Evolutionary conservation across 441 rosid genomes (phyloP), one percentile per base, ranked within the genome.

Genomic region (Omphalea diandra): DNA sequence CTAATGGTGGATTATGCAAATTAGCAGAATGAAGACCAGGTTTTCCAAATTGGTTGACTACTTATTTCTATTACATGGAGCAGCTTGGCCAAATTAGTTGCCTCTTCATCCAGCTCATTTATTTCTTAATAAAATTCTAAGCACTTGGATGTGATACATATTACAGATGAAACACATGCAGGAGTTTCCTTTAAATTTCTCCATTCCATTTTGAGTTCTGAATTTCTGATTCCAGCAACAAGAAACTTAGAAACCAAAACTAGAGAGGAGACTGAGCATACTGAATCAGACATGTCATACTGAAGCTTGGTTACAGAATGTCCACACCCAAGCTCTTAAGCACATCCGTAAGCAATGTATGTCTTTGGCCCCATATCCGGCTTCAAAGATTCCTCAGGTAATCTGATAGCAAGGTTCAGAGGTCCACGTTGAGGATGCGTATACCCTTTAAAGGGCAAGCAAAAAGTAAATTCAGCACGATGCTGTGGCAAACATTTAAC

Each of bases 331-430:
- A 84, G 83, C 79, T 92, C 99, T 79, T 88, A 75, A 57, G 73
- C 74, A 74, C 80, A 73, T 55, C 98, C 98, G 78, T 87, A 92
- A 35, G 96, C 99, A 73, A 94, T 84, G 61, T 92, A 94, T 0
- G 94, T 85, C 83, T 94, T 94, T 18, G 99, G 99, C 57, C 98
- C 99, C 90, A 94, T 68, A 80, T 94, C 98, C 5, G 98, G 99
- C 83, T 83, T 89, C 76, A 94, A 57, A 64, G 81, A 85, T 0
- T 65, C 0, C 0, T 63, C 0, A 0, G 98, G 98, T 79, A 92
- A 76, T 77, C 86, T 88, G 54, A 68, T 58, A 40, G 96, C 86
- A 32, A 94, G 82, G 79, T 94, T 91, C 57, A 88, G 69, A 71
- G 78, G 81, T 20, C 98, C 97, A 36, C 27, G 14, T 32, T n/a